Percentiles rank a stretch among this genome's conserved stretches.
phyloP scores from a whole-genome alignment of 345 rosid genomes.

The Linum usitatissimum region DNA sequence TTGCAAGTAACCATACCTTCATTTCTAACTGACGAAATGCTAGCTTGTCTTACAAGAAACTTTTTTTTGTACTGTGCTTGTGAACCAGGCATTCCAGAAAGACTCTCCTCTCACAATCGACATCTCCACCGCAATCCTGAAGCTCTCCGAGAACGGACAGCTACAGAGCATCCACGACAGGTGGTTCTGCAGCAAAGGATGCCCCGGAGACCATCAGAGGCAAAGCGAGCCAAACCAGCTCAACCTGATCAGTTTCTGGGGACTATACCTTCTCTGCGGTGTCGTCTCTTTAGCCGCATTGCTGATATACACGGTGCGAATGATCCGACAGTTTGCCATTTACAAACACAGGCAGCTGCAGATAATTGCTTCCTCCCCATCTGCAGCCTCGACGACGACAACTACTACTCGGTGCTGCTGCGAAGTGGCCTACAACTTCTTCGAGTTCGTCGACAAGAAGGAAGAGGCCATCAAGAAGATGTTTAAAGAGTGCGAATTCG shows the following conservation, averaged over 20 bases:
- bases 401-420: constrained; percentile 21
- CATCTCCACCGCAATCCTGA: constrained; percentile 75
- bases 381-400: constrained; percentile 19
- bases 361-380: constrained; percentile 7
- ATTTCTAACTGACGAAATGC: constrained; percentile 7
- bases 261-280: constrained; percentile 55
- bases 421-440: constrained; percentile 36
- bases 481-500: constrained; percentile 34
- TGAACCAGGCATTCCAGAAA: constrained; percentile 58
- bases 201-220: constrained; percentile 23
- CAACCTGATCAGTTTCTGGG: constrained; percentile 66
- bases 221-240: constrained; percentile 44
- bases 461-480: constrained; percentile 71
- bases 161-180: constrained; percentile 45
- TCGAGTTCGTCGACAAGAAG: constrained; percentile 66
- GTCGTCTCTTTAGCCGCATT: constrained; percentile 35
- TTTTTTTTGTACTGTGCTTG: too few relatives aligned
- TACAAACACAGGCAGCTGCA: constrained; percentile 36
- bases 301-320: constrained; percentile 35
- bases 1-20: not conserved
- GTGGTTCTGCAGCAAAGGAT: constrained; percentile 57
- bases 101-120: constrained; percentile 66
- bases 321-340: constrained; percentile 39
- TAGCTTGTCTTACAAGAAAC: not conserved
- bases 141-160: constrained; percentile 61